Conservation (phyloP, 345 rosid species). For the Capsella bursapastoris region DNA sequence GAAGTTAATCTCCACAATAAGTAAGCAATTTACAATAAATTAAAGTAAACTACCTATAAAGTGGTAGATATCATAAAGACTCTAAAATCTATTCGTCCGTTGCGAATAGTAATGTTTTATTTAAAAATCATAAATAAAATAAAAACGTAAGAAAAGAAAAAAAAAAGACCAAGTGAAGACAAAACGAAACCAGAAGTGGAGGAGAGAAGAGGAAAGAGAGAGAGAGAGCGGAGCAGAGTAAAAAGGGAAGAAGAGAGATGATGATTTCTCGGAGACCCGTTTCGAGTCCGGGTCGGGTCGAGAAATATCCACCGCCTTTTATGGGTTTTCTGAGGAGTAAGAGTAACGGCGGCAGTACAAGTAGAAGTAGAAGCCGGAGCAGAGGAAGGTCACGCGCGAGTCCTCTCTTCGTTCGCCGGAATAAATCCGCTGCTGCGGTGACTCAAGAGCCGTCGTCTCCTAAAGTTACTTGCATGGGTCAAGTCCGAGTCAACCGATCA, state of each 20-base stretch:
- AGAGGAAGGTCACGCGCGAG: constrained; percentile 83
- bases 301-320: constrained; percentile 76
- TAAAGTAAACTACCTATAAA: neutral
- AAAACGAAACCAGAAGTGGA: constrained; percentile 30
- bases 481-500: constrained; percentile 76
- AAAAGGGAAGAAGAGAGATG: constrained; percentile 28
- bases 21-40: neutral
- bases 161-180: constrained; percentile 15
- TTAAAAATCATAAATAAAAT: constrained; percentile 5
- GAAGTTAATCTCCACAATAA: constrained; percentile 23
- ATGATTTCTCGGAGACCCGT: constrained; percentile 63
- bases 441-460: constrained; percentile 94
- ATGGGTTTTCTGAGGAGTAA: constrained; percentile 70
- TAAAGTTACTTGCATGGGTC: constrained; percentile 97
- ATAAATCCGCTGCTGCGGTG: constrained; percentile 43
- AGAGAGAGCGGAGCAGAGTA: neutral
- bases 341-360: constrained; percentile 36
- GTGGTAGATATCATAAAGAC: constrained; percentile 10
- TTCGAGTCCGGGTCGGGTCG: constrained; percentile 81
- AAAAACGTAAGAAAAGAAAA: neutral
- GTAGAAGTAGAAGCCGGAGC: constrained; percentile 55
- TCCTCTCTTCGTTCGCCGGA: constrained; percentile 77
- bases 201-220: constrained; percentile 9
- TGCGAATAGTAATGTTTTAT: neutral
- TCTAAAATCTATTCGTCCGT: constrained; percentile 29